These are phyloP conservation scores for Ilex paraguariensis DNA, from an alignment of 305 asterid genomes.

Conservation along the genomic window DNA sequence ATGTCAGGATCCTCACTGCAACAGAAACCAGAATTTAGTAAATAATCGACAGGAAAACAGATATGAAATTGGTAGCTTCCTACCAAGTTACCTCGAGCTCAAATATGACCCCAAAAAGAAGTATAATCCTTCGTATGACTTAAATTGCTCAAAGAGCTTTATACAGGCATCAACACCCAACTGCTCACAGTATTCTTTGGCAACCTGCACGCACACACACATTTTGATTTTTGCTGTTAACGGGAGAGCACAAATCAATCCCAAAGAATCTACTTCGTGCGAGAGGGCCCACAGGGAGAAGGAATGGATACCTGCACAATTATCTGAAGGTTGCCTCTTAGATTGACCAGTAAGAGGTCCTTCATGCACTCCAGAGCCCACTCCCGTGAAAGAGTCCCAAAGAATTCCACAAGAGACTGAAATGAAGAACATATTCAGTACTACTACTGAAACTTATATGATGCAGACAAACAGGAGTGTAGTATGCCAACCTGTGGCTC, in stretches of 20 bases:
- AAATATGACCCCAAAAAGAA: conserved; percentile 97
- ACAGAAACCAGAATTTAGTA: conserved; percentile 16
- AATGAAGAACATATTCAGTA: conserved; percentile 26
- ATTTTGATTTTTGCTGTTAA: conserved; percentile 1
- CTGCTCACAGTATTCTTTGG: conserved; percentile 98
- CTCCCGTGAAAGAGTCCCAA: conserved; percentile 90
- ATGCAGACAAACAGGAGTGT: conserved; percentile 3
- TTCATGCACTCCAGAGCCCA: conserved; percentile 99
- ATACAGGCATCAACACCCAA: conserved; percentile 94
- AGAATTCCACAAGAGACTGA: conserved; percentile 93
- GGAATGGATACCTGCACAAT: conserved; percentile 75
- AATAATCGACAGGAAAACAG: conserved; percentile 3
- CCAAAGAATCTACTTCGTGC: neutral
- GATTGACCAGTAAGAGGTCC: conserved; percentile 91
- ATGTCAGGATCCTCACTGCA: conserved; percentile 98
- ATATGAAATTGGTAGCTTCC: neutral
- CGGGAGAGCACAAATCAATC: neutral
- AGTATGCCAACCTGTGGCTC: conserved; percentile 84
- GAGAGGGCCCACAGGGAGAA: neutral
- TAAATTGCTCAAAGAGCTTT: conserved; percentile 94
- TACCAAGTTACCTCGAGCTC: conserved; percentile 74
- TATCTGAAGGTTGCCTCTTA: conserved; percentile 98
- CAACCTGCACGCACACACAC: conserved; percentile 50
- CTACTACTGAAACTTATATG: conserved; percentile 7
- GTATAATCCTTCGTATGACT: conserved; percentile 94